Base-by-base conservation (phyloP, 495 filamentous ascomycete species). In the Aspergillus avenaceus region DNA sequence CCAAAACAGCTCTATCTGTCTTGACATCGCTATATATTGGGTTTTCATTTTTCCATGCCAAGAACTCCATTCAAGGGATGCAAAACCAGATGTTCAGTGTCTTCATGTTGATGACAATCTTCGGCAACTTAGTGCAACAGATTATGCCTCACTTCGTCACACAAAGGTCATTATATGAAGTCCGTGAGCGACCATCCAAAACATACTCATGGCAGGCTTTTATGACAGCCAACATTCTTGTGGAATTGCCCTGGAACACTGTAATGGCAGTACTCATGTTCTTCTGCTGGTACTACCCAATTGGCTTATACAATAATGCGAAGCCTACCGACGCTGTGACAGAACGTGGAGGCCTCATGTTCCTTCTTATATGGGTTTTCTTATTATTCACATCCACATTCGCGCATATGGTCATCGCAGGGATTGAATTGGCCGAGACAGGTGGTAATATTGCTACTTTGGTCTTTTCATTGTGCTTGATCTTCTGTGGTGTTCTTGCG, bases 51-150 rank as follows among this genome's bases (percentile, higher is more conserved):
- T 88, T 79, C 76, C 73, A 82, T n/a, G 76, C 84, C 0, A 67
- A 75, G 28, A 86, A 82, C 63, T 76, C 77, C 1, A 68, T 82
- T 8, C 86, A 91, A 61, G 90, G 88, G 27, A 77, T 92, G 4
- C 87, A 91, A 58, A 91, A 91, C 58, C 86, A 90, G 60, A 83
- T 91, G 66, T 92, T 91, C 57, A 71, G 81, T 56, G 82, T 93
- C 64, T 92, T 95, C 74, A 80, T 90, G 70, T 69, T 95, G 12
- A 66, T 88, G 41, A 88, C 80, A 7, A 77, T 93, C 38, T 85
- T 90, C 60, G 79, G 79, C 49, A 80, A 86, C 52, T 71, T 90
- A 16, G 77, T 84, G 12, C 78, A 87, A 53, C 88, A 91, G 53
- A 70, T 86, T 16, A 83, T 87, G 61, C 85, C 87, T 0, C 72